phyloP scores from a whole-genome alignment of 805 yeast genomes.

The Maudiozyma bulderi region DNA sequence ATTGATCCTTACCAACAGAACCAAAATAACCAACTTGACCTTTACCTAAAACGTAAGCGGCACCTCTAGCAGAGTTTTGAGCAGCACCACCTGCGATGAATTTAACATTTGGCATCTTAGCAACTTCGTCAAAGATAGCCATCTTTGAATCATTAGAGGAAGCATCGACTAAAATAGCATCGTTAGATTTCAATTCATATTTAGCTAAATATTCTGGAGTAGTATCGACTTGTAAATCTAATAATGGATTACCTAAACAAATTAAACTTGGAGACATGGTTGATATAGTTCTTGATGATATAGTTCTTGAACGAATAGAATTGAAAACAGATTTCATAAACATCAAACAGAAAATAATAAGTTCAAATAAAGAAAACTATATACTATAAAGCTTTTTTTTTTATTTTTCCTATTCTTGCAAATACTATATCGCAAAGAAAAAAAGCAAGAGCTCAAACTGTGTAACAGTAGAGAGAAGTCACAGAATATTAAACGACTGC shows the following conservation, averaged over 20 bases:
- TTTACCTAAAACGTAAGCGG: slow-evolving; percentile 79
- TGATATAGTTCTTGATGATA: neutral
- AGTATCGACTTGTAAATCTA: slow-evolving; percentile 78
- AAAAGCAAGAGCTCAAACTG: too few relatives aligned
- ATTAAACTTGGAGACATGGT: slow-evolving; percentile 36
- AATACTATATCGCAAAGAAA: too few relatives aligned
- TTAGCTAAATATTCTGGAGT: slow-evolving; percentile 59
- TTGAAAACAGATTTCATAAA: too few relatives aligned
- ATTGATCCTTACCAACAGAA: slow-evolving; percentile 88
- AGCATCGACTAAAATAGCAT: slow-evolving; percentile 65
- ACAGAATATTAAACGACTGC: too few relatives aligned
- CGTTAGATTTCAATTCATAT: slow-evolving; percentile 80
- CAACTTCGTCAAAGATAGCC: slow-evolving; percentile 77
- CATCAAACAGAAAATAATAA: too few relatives aligned
- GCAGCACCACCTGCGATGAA: slow-evolving; percentile 98
- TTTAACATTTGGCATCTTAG: slow-evolving; percentile 49
- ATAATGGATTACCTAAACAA: slow-evolving; percentile 86
- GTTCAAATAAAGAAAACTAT: too few relatives aligned
- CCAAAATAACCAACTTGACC: slow-evolving; percentile 89
- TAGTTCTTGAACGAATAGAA: neutral
- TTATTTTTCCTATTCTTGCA: too few relatives aligned
- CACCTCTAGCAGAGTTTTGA: slow-evolving; percentile 97
- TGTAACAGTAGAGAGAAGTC: too few relatives aligned
- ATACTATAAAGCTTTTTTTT: too few relatives aligned
- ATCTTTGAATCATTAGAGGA: slow-evolving; percentile 65